Evolutionary conservation across 495 filamentous ascomycete genomes (phyloP), one percentile per base, ranked within the genome.

Genomic region (Lophiostoma macrostomum): DNA sequence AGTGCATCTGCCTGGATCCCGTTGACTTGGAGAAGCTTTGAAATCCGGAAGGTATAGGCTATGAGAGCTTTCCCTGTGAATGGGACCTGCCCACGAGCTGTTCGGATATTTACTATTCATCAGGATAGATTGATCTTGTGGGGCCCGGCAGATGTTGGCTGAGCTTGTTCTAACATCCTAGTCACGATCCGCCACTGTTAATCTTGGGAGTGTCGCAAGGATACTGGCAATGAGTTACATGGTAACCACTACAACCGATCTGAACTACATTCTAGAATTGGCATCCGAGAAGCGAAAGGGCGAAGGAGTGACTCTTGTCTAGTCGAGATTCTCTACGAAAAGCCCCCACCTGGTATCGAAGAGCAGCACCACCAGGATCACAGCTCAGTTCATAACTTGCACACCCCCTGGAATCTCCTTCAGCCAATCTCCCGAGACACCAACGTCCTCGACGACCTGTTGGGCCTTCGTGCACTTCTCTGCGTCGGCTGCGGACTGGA

Each of bases 381-480:
- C n/a, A 31, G 34, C 11, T 42, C 42, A 52, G 25, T 41, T 41
- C 31, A 27, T 46, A 32, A 58, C 48, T n/a, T 2, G 3, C 11
- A 30, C 48, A 28, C 48, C 55, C 34, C 56, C 56, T 20, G 56
- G 56, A 44, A 60, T 49, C 36, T 53, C 42, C 18, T 60, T 60
- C 10, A 60, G 37, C 56, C 58, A 61, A 24, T n/a, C 12, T 24
- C 44, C 48, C n/a, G 39, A 25, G 24, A 37, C 31, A 8, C 52
- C 52, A 32, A 61, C 45, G 29, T 52, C 35, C 18, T 55, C 50
- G 4, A 32, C 25, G 25, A 51, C 51, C 23, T 46, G 38, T 30
- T 58, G 58, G n/a, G 37, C 28, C 38, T 56, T 51, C 58, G 39
- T 56, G 40, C 58, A 61, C 10, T n/a, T 45, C 44, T 46, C 48